phyloP scores from a whole-genome alignment of 179 eudicot genomes.

The Heliamphora ciliata region DNA sequence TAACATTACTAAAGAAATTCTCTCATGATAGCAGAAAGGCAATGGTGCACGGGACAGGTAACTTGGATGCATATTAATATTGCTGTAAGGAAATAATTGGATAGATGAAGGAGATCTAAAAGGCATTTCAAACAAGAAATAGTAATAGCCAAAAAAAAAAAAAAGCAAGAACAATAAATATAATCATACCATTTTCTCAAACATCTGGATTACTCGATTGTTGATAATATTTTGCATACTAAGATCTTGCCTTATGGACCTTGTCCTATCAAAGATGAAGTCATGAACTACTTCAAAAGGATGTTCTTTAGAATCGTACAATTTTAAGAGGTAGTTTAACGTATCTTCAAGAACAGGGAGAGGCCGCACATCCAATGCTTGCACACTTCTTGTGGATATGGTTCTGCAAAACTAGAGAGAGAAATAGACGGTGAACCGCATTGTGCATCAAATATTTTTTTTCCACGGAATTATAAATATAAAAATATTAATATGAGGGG shows the following conservation, averaged over 20 bases:
- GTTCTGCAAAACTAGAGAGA: conserved; percentile 89
- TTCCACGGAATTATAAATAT: not conserved
- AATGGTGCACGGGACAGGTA: not conserved
- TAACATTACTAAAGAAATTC: too few species aligned
- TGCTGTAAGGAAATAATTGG: not conserved
- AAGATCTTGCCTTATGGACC: conserved; percentile 95
- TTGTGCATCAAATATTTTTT: conserved; percentile 4
- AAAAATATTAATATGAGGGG: not conserved
- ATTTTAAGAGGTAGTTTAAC: conserved; percentile 56
- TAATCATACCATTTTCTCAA: conserved; percentile 73
- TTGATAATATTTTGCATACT: conserved; percentile 66
- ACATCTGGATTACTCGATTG: conserved; percentile 56
- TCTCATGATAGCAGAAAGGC: not conserved
- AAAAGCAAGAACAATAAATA: not conserved
- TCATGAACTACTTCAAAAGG: conserved; percentile 85
- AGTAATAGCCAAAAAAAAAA: too few species aligned
- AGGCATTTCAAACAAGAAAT: not conserved
- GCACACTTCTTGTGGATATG: conserved; percentile 50
- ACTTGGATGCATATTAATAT: not conserved
- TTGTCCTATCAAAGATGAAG: conserved; percentile 81
- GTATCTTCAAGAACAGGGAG: conserved; percentile 72
- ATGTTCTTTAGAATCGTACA: conserved; percentile 52
- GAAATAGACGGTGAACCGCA: conserved; percentile 17
- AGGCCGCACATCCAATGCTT: conserved; percentile 72
- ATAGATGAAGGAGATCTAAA: not conserved